Conservation (phyloP, 2,329 filamentous ascomycete genomes). For the Chaetothyriales sp. region DNA sequence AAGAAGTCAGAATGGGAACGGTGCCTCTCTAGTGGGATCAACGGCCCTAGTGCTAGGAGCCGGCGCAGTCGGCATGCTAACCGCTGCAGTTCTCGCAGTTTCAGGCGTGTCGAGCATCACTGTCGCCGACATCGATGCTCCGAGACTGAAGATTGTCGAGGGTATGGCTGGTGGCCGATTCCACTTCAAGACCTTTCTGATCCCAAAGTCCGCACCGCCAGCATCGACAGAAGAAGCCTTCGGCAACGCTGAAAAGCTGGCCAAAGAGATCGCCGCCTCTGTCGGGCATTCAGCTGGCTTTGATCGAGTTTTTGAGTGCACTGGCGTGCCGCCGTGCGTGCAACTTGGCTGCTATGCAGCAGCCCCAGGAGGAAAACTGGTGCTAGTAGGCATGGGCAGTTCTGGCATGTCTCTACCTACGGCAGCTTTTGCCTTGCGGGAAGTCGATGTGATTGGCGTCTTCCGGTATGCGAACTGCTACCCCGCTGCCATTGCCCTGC, state of each 20-base stretch:
- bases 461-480: conserved; percentile 44
- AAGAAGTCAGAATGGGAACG: conserved; percentile 33
- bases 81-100: conserved; percentile 44
- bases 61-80: conserved; percentile 46
- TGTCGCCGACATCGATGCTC: conserved; percentile 47
- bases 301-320: conserved; percentile 34
- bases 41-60: conserved; percentile 47
- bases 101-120: conserved; percentile 42
- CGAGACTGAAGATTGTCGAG: conserved; percentile 43
- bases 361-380: conserved; percentile 36
- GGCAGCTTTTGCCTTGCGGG: conserved; percentile 40
- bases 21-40: conserved; percentile 24
- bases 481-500: conserved; percentile 39
- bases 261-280: conserved; percentile 21
- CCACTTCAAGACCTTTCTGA: conserved; percentile 24
- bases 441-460: conserved; percentile 45
- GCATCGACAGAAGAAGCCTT: conserved; percentile 30
- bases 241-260: conserved; percentile 23
- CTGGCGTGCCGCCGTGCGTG: conserved; percentile 32
- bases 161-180: conserved; percentile 23
- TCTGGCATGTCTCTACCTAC: conserved; percentile 41
- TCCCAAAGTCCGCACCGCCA: conserved; percentile 21
- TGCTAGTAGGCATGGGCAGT: conserved; percentile 46
- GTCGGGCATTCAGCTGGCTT: conserved; percentile 24
- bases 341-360: conserved; percentile 34